A percentile compares a stretch with the other conserved stretches of the same genome.
Conservation (phyloP, 179 eudicot species). For the Corrigiola litoralis region DNA sequence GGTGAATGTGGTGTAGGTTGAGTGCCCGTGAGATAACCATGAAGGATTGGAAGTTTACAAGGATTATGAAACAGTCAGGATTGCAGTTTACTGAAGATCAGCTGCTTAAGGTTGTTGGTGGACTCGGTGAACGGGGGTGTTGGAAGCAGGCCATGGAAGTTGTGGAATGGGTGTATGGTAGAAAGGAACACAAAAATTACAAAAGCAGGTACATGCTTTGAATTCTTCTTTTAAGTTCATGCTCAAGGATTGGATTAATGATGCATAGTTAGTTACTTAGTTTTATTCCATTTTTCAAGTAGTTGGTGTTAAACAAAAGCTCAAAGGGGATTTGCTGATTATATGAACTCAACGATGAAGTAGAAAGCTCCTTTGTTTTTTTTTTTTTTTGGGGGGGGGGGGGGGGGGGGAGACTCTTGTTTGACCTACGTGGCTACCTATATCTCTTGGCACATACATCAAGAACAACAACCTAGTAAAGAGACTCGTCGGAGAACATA, state of each 20-base stretch:
- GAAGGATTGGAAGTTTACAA: slow-evolving; percentile 84
- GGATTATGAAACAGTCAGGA: slow-evolving; percentile 68
- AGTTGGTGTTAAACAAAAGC: neutral
- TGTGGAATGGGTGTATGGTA: slow-evolving; percentile 74
- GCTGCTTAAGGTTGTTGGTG: slow-evolving; percentile 69
- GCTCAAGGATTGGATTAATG: neutral
- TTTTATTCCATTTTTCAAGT: neutral
- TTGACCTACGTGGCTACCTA: no score
- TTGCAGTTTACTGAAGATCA: slow-evolving; percentile 77
- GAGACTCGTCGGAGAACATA: no score
- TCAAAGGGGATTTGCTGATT: neutral
- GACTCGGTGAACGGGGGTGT: slow-evolving; percentile 60
- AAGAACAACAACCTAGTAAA: no score
- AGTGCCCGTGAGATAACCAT: slow-evolving; percentile 49
- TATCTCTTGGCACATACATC: no score
- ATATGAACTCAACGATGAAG: no score
- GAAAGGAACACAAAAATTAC: slow-evolving; percentile 51
- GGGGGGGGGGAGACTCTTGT: no score
- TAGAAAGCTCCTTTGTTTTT: no score
- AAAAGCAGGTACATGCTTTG: slow-evolving; percentile 68
- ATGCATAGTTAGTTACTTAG: neutral
- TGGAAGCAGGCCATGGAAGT: slow-evolving; percentile 85
- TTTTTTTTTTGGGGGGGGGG: no score
- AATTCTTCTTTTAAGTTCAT: neutral
- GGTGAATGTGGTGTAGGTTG: slow-evolving; percentile 38